phyloP scores from a whole-genome alignment of 1,284 basidiomycete species.

The Ceratorhiza oryzae-sativae region DNA sequence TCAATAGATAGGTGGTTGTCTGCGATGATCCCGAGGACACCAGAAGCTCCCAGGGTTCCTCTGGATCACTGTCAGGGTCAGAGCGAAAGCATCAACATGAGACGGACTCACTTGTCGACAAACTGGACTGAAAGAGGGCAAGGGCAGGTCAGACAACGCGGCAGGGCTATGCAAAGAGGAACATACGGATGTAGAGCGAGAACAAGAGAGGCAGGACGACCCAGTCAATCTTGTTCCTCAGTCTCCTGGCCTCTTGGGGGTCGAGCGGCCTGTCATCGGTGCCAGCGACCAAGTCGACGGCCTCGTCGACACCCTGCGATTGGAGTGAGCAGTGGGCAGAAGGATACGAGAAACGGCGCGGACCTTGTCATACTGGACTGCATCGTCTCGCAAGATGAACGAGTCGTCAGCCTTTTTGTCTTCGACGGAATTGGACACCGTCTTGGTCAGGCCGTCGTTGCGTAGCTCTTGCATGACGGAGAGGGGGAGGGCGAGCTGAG shows the following conservation, averaged over 20 bases:
- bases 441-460: conserved; percentile 3
- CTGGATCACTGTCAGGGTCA: conserved; percentile 33
- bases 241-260: conserved; percentile 43
- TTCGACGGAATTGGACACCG: conserved; percentile 4
- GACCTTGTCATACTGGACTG: conserved; percentile 29
- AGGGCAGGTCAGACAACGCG: background rate
- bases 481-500: background rate
- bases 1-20: conserved; percentile 47
- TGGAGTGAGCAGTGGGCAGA: background rate
- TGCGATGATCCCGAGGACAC: conserved; percentile 46
- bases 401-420: conserved; percentile 12
- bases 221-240: conserved; percentile 47
- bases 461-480: conserved; percentile 4
- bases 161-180: background rate
- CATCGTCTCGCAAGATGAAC: conserved; percentile 4
- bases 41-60: conserved; percentile 45
- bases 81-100: background rate
- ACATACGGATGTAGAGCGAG: conserved; percentile 47
- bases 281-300: conserved; percentile 44
- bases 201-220: conserved; percentile 46
- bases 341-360: background rate
- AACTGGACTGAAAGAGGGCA: conserved; percentile 44
- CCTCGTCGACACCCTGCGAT: conserved; percentile 45
- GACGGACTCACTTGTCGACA: conserved; percentile 46
- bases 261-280: conserved; percentile 42